Evolutionary conservation across 2,329 filamentous ascomycete species (phyloP), one percentile per base, ranked within the genome.

Genomic region (Pleurostoma richardsiae): DNA sequence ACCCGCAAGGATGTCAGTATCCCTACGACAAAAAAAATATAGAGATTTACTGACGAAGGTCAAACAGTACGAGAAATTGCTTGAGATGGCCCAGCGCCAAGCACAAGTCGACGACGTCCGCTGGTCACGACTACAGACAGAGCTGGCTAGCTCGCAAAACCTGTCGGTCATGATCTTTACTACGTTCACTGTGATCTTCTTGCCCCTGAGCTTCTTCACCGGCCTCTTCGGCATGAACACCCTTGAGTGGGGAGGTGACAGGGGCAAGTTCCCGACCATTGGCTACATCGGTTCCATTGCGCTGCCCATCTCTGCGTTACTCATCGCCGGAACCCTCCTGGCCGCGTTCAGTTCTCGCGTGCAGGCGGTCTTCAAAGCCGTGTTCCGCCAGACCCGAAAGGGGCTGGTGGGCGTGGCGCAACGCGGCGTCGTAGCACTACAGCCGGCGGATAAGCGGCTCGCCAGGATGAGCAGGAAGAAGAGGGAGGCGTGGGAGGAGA

Each of bases 91-190:
- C 39, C 81, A 85, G 57, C 79, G 82, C 11, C 80, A 85, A 55
- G 80, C 81, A 0, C 82, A 85, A 55, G 79, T 85, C 2, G 80
- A 84, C 55, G 82, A 85, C 58, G 80, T 83, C 6, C 76, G 80
- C 28, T 75, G 82, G 60, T 81, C 80, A 28, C 69, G 82, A 2
- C 67, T 82, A 46, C 79, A 85, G 53, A 80, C 81, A 2, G 80
- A 85, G 52, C 73, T 83, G 0, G 80, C 82, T 0, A 79, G 77
- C 48, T 74, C 76, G 6, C 81, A 84, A 60, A 82, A 79, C 46
- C 69, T 80, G 28, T 80, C 80, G 11, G 75, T 85, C 48, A 81
- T 84, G 76, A 81, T 85, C 51, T 84, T 85, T 60, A 85, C 80
- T 6, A 80, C 72, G 0, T 80, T 80, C 48, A 80, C 77, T 7